These are phyloP conservation scores for Abortiporus biennis DNA, from an alignment of 1,284 basidiomycete species.

Conservation along the genomic window DNA sequence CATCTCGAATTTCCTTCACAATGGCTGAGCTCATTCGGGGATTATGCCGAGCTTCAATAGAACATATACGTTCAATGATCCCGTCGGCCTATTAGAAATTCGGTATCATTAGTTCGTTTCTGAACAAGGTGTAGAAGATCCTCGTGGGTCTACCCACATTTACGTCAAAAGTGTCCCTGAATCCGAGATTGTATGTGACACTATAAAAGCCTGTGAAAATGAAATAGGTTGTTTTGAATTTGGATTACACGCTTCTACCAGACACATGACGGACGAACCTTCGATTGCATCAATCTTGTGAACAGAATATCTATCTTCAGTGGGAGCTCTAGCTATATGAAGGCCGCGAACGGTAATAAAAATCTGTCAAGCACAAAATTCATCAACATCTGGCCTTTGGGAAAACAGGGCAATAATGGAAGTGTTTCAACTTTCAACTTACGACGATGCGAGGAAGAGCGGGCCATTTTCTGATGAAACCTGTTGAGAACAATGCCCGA, in stretches of 20 bases:
- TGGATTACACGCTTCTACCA: not conserved
- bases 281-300: conserved; percentile 47
- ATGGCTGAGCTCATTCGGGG: conserved; percentile 24
- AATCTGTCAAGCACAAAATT: conserved; percentile 32
- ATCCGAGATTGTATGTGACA: conserved; percentile 57
- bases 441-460: conserved; percentile 54
- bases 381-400: not conserved
- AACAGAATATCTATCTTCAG: conserved; percentile 44
- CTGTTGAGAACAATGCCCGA: conserved; percentile 17
- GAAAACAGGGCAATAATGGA: not conserved
- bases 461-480: conserved; percentile 50
- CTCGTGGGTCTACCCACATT: conserved; percentile 18
- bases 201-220: conserved; percentile 48
- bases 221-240: conserved; percentile 1
- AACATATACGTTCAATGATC: conserved; percentile 43
- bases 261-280: conserved; percentile 23
- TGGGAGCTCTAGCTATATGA: conserved; percentile 39
- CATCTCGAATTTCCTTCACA: conserved; percentile 36
- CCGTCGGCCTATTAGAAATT: conserved; percentile 28
- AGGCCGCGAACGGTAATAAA: conserved; percentile 56
- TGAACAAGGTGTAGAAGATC: not conserved
- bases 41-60: conserved; percentile 36
- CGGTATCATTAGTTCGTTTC: too few relatives aligned
- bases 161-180: conserved; percentile 51
- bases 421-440: conserved; percentile 15